Percentiles rank a stretch among this genome's conserved stretches.
Evolutionary conservation across 495 filamentous ascomycete species (phyloP).

Genomic region (Halenospora varia): DNA sequence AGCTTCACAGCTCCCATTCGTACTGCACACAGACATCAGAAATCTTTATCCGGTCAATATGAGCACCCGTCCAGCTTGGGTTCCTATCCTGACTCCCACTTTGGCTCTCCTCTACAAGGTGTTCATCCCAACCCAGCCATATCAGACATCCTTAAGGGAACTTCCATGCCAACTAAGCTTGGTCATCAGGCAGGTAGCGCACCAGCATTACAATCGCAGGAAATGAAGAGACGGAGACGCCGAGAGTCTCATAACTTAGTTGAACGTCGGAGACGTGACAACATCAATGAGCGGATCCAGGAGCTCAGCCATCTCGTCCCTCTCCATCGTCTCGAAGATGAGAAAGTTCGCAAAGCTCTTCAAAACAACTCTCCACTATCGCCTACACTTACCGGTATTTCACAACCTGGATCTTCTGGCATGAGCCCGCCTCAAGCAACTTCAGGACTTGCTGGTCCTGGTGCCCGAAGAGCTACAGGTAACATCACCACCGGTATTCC

Average conservation of each 20-base stretch:
- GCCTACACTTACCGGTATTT: slow-evolving; percentile 60
- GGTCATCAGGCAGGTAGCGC: slow-evolving; percentile 40
- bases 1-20: slow-evolving; percentile 67
- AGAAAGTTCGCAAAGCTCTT: slow-evolving; percentile 92
- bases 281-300: slow-evolving; percentile 98
- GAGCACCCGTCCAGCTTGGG: slow-evolving; percentile 53
- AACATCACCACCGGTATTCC: slow-evolving; percentile 89
- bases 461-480: slow-evolving; percentile 78
- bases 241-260: slow-evolving; percentile 96
- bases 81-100: slow-evolving; percentile 78
- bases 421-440: slow-evolving; percentile 73
- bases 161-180: slow-evolving; percentile 52
- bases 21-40: slow-evolving; percentile 62
- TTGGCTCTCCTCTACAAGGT: slow-evolving; percentile 61
- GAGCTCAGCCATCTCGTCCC: slow-evolving; percentile 93
- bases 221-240: slow-evolving; percentile 85
- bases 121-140: slow-evolving; percentile 40
- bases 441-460: slow-evolving; percentile 79
- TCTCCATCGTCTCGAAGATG: slow-evolving; percentile 88
- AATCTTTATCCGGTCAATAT: slow-evolving; percentile 79
- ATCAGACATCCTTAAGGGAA: slow-evolving; percentile 47
- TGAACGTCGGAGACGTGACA: slow-evolving; percentile 89
- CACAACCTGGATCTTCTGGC: slow-evolving; percentile 44
- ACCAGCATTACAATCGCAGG: slow-evolving; percentile 62
- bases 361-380: slow-evolving; percentile 86